Evolutionary conservation across 345 rosid species (phyloP), one percentile per base, ranked within the genome.

Genomic region (Murraya paniculata): DNA sequence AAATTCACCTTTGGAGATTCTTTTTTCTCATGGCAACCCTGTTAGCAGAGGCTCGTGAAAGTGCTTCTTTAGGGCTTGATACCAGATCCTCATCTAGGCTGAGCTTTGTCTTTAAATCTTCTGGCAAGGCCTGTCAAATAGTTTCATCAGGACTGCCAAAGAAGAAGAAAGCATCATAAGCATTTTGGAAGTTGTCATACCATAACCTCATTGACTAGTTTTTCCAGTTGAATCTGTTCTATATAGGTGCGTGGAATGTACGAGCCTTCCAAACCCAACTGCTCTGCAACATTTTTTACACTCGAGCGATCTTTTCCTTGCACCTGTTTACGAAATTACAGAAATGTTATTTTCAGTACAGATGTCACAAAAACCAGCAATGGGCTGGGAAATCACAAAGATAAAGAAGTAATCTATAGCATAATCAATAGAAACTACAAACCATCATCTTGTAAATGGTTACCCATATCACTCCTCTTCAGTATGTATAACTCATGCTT

Each of bases 171-270:
- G 35, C 48, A 76, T 35, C 65, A 50, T 61, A 79, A 64, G 41
- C 59, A 21, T 65, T 77, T 57, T n/a, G 62, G 59, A 53, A 72
- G 22, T 45, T 68, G 33, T 48, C 94, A 77, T 92, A 94, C 97
- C 98, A 91, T 92, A 76, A 88, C 91, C 81, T 94, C 98, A 74
- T 90, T 88, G 80, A 94, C 87, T 75, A 94, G 90, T 82, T 94
- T 90, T 79, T 94, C 98, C 82, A 94, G 80, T 80, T 94, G 98
- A 80, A 94, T 94, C 82, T 92, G 97, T 81, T 94, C 98, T 57
- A 94, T 94, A 77, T 94, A 94, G 59, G 98, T 92, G 9, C 97
- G 95, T 31, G 98, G 89, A 82, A 86, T 80, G 81, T 83, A 94
- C 19, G 97, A 92, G 31, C 95, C 97, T 84, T 92, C 95, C 88